These are phyloP conservation scores for Komagataella mondaviorum DNA, from an alignment of 805 yeast species.

Conservation along the genomic window DNA sequence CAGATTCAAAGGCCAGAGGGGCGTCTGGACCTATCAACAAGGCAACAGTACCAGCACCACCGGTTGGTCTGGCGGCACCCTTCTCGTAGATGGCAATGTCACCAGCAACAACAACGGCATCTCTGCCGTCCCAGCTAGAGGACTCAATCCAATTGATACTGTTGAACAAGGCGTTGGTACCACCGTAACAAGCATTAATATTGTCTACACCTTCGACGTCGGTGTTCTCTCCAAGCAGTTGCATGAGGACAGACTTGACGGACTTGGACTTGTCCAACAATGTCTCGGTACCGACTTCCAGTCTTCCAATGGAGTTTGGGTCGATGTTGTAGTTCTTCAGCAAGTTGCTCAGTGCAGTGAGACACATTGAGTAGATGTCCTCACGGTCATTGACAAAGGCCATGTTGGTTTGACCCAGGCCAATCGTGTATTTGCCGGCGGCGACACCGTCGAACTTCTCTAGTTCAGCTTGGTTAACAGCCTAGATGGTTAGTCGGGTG, in stretches of 20 bases:
- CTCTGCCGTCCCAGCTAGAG: constrained; percentile 94
- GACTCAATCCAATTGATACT: constrained; percentile 95
- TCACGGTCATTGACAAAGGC: constrained; percentile 94
- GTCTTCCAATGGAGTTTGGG: constrained; percentile 71
- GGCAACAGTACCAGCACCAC: constrained; percentile 98
- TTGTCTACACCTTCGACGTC: constrained; percentile 96
- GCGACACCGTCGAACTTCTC: constrained; percentile 80
- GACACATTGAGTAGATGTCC: constrained; percentile 87
- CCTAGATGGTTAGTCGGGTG: constrained; percentile 15
- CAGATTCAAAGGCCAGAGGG: constrained; percentile 82
- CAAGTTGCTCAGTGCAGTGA: constrained; percentile 74
- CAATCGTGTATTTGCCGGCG: constrained; percentile 94
- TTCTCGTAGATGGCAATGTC: constrained; percentile 95
- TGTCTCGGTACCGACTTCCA: constrained; percentile 98
- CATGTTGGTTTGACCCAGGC: constrained; percentile 98
- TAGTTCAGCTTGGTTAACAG: constrained; percentile 78
- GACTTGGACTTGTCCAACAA: constrained; percentile 93
- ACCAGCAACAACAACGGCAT: constrained; percentile 93
- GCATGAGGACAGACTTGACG: constrained; percentile 91
- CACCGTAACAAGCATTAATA: constrained; percentile 96
- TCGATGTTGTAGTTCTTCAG: constrained; percentile 76
- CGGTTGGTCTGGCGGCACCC: constrained; percentile 99
- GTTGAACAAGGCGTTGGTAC: constrained; percentile 90
- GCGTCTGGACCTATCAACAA: constrained; percentile 94
- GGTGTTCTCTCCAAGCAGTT: constrained; percentile 74